Conservation (phyloP, 345 rosid genomes). For the Brassica cretica region DNA sequence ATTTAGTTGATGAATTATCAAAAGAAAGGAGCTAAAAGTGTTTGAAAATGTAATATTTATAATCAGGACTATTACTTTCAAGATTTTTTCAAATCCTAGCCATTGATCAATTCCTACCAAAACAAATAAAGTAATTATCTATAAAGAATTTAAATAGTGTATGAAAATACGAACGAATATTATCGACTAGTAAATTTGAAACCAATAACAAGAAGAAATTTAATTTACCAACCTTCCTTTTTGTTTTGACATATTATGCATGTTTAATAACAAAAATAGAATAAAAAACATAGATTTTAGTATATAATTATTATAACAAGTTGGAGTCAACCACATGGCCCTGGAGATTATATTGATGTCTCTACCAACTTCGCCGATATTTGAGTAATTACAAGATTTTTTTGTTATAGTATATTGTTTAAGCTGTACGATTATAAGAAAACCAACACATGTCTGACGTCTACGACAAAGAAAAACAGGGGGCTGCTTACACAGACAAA, state of each 20-base stretch:
- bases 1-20: too few species aligned
- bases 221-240: not conserved
- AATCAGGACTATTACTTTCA: too few species aligned
- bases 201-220: too few species aligned
- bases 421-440: not conserved
- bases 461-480: not conserved
- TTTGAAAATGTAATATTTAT: too few species aligned
- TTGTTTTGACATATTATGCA: not conserved
- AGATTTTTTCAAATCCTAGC: too few species aligned
- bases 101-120: too few species aligned
- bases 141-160: not conserved
- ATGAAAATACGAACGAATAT: not conserved
- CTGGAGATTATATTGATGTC: not conserved
- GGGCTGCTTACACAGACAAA: not conserved
- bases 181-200: not conserved
- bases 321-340: constrained; percentile 29
- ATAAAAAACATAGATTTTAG: not conserved
- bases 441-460: not conserved
- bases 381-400: not conserved
- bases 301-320: constrained; percentile 3
- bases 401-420: not conserved
- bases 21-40: too few species aligned
- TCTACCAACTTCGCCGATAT: constrained; percentile 32
- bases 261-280: not conserved
- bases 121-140: too few species aligned